Evolutionary conservation across 2,329 filamentous ascomycete species (phyloP), one percentile per base, ranked within the genome.

Genomic region (Trichocomaceae sp.): DNA sequence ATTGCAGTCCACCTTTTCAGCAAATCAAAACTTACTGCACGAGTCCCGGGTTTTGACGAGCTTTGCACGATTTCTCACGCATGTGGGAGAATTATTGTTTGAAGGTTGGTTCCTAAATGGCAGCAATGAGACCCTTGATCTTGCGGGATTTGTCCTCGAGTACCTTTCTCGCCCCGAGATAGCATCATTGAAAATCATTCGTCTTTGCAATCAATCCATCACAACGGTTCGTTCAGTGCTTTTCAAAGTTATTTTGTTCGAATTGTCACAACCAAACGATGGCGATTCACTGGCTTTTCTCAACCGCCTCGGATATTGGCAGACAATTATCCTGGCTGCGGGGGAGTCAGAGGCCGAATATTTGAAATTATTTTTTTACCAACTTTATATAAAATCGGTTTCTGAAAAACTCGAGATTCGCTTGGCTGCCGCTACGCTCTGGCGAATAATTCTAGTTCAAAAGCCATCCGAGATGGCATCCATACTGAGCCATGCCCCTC

Each of bases 91-190:
- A 68, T 88, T 90, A 5, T 86, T 96, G 12, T 96, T 93, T 61
- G 93, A 97, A 71, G 93, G 93, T 15, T 96, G 91, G 89, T 97
- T 97, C 65, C 82, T 96, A 59, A 86, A 93, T 60, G 92, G 92
- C 1, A 88, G 88, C 1, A 87, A 90, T 62, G 79, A 83, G 3
- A 81, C 93, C 62, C 79, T 97, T 31, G 91, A 97, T 63, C 95
- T 96, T 63, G 82, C 86, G 3, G 93, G 92, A 1, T 84, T 86
- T 52, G 73, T 96, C 6, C 72, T 99, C 6, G 93, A 99, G 67
- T 92, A 95, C 64, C 77, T 99, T 3, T 90, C 96, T 66, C 83
- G 88, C 9, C 87, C 91, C 0, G 89, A 96, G 13, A 78, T 99
- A 35, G 82, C 89, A 0, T 79, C 78, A 10, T 74, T 92, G 60